Evolutionary conservation across 371 early-diverging fungal species (phyloP), one percentile per base, ranked within the genome.

Genomic region (Mucor mucedo): DNA sequence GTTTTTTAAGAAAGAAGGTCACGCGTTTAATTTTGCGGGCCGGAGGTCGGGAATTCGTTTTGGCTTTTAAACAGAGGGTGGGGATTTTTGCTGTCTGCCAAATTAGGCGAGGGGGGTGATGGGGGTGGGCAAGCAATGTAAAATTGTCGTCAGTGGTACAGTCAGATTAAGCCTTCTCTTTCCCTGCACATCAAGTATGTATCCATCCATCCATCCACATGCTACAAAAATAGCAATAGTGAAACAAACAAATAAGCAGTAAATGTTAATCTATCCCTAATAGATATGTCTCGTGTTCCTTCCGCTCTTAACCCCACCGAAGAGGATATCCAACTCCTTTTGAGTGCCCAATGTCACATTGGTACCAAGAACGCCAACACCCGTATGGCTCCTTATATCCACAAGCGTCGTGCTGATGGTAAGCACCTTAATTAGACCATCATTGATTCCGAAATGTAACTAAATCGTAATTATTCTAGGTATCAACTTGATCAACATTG

Each of bases 401-500:
- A 84, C 87, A 95, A 95, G 89, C 93, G 95, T 79, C 92, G 98
- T 70, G 83, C 88, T 70, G 98, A 98, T 87, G 94, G 95, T 84
- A 77, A 66, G 35, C 9, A 16, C 10, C 21, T 21, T 21, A 21
- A 21, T 21, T 21, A 21, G 21, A 21, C 21, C 21, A 21, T 21
- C 21, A 21, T 21, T 21, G 21, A 21, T 0, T 21, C 21, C 21
- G 21, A 21, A 35, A 35, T 6, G 35, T 35, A 47, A 47, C 4
- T 27, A 21, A 47, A 27, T 27, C 0, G 5, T 21, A 2, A 5
- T n/a, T 27, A 5, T 50, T 49, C 8, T 49, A 75, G 75, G 75
- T 69, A 75, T 98, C 82, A 86, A 96, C 92, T 87, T 99, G 82
- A 95, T 99, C 89, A 96, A 99, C 91, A 85, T 98, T 60, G 93